Base-by-base conservation (phyloP, 23 red algal species). In the Gracilariopsis chorda region DNA sequence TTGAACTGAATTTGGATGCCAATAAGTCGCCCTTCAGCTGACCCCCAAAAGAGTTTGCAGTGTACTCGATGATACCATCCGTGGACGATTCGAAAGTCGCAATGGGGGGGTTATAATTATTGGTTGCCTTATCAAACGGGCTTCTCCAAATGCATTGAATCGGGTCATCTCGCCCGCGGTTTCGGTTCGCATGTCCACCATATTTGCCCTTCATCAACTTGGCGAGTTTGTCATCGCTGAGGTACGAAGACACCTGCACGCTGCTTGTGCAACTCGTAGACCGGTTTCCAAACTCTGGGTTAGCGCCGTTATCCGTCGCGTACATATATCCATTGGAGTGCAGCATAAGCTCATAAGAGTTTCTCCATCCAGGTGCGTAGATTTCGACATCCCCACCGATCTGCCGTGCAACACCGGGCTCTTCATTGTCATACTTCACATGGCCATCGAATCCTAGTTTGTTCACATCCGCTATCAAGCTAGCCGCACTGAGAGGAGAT, bases 251-350 rank as follows among this genome's bases (percentile, higher is more conserved):
- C 30, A 86, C 63, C 43, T 76, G 75, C 75, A 20, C 60, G 45
- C 78, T 65, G 11, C 29, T 41, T 25, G 77, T 83, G 63, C 88
- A 92, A 47, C 77, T 77, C 21, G 88, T 83, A 7, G 88, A 92
- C 30, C 68, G 57, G 63, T 80, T 75, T 51, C 88, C 88, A 92
- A 92, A 92, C 42, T 92, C 78, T 2, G 77, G 75, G 48, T 92
- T 92, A 14, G 78, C 67, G 25, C 88, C 88, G 36, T 92, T 92
- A 33, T 92, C 88, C 2, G 88, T 92, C n/a, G 88, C 88, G 55
- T 83, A 92, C n/a, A 92, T 74, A 21, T 71, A 48, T 23, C 88
- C 88, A 34, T 77, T 84, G 0, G 75, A 82, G 36, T 81, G 77
- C 25, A 75, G 74, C 45, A 65, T 83, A 14, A 92, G 39, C 19